phyloP scores from a whole-genome alignment of 345 rosid species.

The Streptanthus diversifolius region DNA sequence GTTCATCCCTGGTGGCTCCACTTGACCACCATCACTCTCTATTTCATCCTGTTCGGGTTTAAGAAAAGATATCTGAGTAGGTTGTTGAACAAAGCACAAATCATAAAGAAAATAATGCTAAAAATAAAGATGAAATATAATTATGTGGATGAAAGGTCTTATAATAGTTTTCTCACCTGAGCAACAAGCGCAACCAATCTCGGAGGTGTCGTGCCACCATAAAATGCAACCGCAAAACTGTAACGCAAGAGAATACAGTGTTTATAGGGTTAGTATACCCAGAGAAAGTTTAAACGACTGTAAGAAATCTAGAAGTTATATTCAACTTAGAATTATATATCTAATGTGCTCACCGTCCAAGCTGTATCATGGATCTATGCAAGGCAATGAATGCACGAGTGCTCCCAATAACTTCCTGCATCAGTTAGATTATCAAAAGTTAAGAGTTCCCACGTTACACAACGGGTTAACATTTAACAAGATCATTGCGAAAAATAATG shows the following conservation, averaged over 20 bases:
- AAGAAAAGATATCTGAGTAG: conserved; percentile 10
- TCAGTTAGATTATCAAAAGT: conserved; percentile 12
- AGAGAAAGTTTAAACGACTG: neutral
- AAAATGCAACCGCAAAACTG: conserved; percentile 86
- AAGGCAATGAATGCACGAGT: conserved; percentile 70
- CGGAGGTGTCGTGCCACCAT: conserved; percentile 62
- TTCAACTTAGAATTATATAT: conserved; percentile 6
- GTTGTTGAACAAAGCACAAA: conserved; percentile 14
- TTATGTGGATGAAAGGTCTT: conserved; percentile 3
- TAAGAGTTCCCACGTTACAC: neutral
- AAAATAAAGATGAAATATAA: conserved; percentile 1
- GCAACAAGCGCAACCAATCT: conserved; percentile 88
- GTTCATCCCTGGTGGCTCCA: conserved; percentile 96
- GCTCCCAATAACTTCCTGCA: conserved; percentile 94
- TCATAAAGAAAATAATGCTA: neutral
- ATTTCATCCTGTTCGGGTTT: conserved; percentile 68
- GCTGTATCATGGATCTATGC: conserved; percentile 77
- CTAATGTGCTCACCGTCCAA: conserved; percentile 60
- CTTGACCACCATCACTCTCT: conserved; percentile 61
- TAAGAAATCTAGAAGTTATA: conserved; percentile 8
- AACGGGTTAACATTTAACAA: neutral
- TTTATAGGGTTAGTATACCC: neutral
- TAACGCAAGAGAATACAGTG: conserved; percentile 13
- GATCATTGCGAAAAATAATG: neutral
- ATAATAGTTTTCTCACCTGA: conserved; percentile 51